Percentiles rank a stretch among this genome's conserved stretches.
Conservation (phyloP, 106 monocot species). For the Dendrobium huoshanense region DNA sequence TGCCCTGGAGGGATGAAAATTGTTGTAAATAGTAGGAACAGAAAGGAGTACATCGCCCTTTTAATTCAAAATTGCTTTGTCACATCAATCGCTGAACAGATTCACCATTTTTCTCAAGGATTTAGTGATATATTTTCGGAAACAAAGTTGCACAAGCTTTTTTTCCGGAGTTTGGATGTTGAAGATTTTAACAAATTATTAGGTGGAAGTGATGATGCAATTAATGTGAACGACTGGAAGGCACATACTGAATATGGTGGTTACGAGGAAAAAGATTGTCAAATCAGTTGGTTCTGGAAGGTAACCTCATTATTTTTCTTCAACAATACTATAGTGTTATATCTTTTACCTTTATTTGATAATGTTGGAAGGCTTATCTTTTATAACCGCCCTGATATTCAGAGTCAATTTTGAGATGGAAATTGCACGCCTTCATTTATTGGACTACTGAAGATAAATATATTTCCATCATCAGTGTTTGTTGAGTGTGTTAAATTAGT, state of each 20-base stretch:
- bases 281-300: slow-evolving; percentile 74
- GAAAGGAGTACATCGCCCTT: slow-evolving; percentile 42
- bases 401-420: too few species aligned
- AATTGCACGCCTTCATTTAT: too few species aligned
- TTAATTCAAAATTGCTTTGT: slow-evolving; percentile 47
- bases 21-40: slow-evolving; percentile 58
- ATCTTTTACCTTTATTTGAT: too few species aligned
- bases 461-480: too few species aligned
- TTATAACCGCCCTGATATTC: too few species aligned
- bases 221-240: slow-evolving; percentile 54
- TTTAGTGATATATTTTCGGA: slow-evolving; percentile 54
- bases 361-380: too few species aligned
- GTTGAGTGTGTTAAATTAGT: too few species aligned
- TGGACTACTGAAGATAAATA: too few species aligned
- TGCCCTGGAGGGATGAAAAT: slow-evolving; percentile 68
- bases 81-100: slow-evolving; percentile 41
- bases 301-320: slow-evolving; percentile 12
- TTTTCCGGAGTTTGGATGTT: slow-evolving; percentile 43
- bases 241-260: slow-evolving; percentile 59
- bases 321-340: too few species aligned
- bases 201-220: slow-evolving; percentile 40
- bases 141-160: slow-evolving; percentile 10
- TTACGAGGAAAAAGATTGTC: slow-evolving; percentile 36
- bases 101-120: slow-evolving; percentile 37
- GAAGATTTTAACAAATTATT: slow-evolving; percentile 61